Conservation (phyloP, 305 asterid genomes). For the Andrographis paniculata region DNA sequence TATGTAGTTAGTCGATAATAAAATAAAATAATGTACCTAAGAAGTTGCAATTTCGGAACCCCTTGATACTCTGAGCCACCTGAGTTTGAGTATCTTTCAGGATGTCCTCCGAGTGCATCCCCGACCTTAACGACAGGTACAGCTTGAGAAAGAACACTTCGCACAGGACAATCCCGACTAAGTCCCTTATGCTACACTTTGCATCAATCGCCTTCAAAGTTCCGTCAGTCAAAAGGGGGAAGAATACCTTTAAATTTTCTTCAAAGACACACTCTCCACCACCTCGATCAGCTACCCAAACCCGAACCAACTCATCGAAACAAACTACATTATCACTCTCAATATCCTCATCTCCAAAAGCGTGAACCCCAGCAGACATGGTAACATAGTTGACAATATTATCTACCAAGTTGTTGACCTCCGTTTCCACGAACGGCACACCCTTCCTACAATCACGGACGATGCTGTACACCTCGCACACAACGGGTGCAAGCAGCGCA, state of each 20-base stretch:
- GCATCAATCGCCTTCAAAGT: constrained; percentile 25
- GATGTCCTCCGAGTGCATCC: constrained; percentile 27
- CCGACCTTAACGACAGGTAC: constrained; percentile 35
- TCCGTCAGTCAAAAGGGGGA: constrained; percentile 43
- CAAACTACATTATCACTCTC: constrained; percentile 34
- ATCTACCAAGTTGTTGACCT: constrained; percentile 43
- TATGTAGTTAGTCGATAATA: background rate
- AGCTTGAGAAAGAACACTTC: constrained; percentile 58
- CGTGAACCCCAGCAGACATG: constrained; percentile 37
- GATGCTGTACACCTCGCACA: constrained; percentile 42
- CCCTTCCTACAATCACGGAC: constrained; percentile 24
- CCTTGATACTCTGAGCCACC: constrained; percentile 45
- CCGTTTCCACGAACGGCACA: constrained; percentile 28
- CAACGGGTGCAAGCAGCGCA: constrained; percentile 71
- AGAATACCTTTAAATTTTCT: constrained; percentile 43
- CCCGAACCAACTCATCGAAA: constrained; percentile 61
- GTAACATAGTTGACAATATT: constrained; percentile 32
- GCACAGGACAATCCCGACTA: constrained; percentile 57
- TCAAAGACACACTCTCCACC: constrained; percentile 31
- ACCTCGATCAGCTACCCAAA: constrained; percentile 62
- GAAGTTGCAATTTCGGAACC: constrained; percentile 43
- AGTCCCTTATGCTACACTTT: constrained; percentile 28
- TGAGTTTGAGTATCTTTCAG: constrained; percentile 29
- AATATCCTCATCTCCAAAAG: constrained; percentile 24
- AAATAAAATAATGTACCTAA: constrained; percentile 30